Conservation (phyloP, 768 basidiomycete genomes). For the Tylopilus balloui region DNA sequence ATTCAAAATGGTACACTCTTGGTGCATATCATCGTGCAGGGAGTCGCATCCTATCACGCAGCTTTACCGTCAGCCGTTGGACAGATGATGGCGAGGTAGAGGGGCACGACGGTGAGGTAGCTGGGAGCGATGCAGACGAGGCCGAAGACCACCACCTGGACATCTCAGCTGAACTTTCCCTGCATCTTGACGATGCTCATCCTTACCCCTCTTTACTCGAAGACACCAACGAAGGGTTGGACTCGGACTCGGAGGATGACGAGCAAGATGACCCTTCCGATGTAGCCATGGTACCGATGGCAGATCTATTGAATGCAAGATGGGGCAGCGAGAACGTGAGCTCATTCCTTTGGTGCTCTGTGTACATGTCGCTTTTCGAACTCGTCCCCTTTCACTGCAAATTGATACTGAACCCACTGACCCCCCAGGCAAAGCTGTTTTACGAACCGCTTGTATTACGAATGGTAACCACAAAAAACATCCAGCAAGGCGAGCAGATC, state of each 20-base stretch:
- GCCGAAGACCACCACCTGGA: slow-evolving; percentile 26
- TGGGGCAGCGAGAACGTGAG: slow-evolving; percentile 81
- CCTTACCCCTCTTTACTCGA: slow-evolving; percentile 1
- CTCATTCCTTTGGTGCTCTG: background rate
- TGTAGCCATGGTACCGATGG: slow-evolving; percentile 92
- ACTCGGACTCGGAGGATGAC: slow-evolving; percentile 38
- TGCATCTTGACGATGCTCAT: slow-evolving; percentile 30
- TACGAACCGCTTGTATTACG: slow-evolving; percentile 65
- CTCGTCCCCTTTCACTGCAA: background rate
- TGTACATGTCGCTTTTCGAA: no score
- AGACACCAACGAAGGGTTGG: slow-evolving; percentile 28
- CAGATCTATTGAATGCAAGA: slow-evolving; percentile 92
- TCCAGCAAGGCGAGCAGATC: slow-evolving; percentile 81
- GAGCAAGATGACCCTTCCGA: slow-evolving; percentile 57
- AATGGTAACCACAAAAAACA: slow-evolving; percentile 77
- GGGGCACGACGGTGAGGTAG: slow-evolving; percentile 16
- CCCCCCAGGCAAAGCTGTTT: slow-evolving; percentile 72
- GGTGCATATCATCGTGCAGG: slow-evolving; percentile 85
- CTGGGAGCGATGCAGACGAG: slow-evolving; percentile 28
- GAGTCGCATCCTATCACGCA: slow-evolving; percentile 86
- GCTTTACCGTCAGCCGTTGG: slow-evolving; percentile 77
- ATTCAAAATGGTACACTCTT: slow-evolving; percentile 54
- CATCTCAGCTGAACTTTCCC: slow-evolving; percentile 19
- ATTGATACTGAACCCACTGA: background rate
- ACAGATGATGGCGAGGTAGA: slow-evolving; percentile 33